Conservation (phyloP, 352 stramenopile species). For the Peronospora tabacina region DNA sequence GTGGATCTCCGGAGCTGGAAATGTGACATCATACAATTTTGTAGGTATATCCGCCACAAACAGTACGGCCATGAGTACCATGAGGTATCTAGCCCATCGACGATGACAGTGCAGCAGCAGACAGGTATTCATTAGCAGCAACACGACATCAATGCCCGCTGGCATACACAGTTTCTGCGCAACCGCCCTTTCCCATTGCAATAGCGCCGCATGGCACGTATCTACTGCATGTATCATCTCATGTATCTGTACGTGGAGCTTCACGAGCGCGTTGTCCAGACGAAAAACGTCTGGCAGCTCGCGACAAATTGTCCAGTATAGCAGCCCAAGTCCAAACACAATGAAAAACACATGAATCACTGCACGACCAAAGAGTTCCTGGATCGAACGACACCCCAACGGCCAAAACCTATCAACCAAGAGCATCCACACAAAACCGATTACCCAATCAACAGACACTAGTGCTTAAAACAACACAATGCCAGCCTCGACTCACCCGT, state of each 20-base stretch:
- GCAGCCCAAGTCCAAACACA: conserved; percentile 32
- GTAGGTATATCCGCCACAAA: conserved; percentile 44
- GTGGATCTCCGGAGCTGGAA: conserved; percentile 48
- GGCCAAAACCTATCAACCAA: conserved; percentile 54
- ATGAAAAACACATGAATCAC: conserved; percentile 44
- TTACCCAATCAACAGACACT: not conserved
- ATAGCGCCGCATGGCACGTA: conserved; percentile 37
- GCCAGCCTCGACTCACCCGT: conserved; percentile 31
- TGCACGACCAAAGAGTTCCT: conserved; percentile 37
- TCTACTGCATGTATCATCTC: conserved; percentile 30
- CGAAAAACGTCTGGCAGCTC: conserved; percentile 45
- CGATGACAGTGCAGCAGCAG: conserved; percentile 51
- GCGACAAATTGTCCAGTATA: conserved; percentile 58
- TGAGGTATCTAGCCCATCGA: conserved; percentile 42
- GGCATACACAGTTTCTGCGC: conserved; percentile 53
- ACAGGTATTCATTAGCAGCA: conserved; percentile 37
- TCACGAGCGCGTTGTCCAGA: conserved; percentile 28
- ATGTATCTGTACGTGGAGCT: conserved; percentile 33
- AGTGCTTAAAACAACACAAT: not conserved
- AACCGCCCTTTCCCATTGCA: conserved; percentile 38
- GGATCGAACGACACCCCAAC: conserved; percentile 49
- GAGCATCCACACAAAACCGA: not conserved
- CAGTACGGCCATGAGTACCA: conserved; percentile 35
- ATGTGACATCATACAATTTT: conserved; percentile 43
- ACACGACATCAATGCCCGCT: conserved; percentile 35